phyloP scores from a whole-genome alignment of 805 yeast species.

The Candida nonsorbophila region DNA sequence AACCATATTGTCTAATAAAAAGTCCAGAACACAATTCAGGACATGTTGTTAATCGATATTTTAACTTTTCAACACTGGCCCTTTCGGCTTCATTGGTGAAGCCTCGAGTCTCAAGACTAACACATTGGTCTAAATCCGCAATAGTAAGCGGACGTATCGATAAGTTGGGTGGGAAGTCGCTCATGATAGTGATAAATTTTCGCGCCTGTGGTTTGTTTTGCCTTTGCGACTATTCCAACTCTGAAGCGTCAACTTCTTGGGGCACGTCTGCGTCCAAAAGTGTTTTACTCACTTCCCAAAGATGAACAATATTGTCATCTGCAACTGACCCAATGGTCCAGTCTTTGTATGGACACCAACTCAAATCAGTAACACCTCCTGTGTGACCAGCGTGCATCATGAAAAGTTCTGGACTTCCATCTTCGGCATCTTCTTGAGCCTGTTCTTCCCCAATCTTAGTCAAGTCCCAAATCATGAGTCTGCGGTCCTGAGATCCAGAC shows the following conservation, averaged over 20 bases:
- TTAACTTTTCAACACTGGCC: conserved; percentile 53
- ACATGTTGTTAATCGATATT: conserved; percentile 70
- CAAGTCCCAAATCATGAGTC: conserved; percentile 80
- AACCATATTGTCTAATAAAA: conserved; percentile 64
- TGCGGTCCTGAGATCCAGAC: conserved; percentile 70
- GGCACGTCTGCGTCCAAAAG: conserved; percentile 14
- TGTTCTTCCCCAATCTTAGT: conserved; percentile 79
- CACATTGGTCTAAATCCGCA: conserved; percentile 63
- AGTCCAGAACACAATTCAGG: conserved; percentile 91
- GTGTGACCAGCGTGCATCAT: conserved; percentile 95
- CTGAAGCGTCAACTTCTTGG: conserved; percentile 9
- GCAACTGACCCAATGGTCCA: conserved; percentile 70
- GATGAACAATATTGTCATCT: conserved; percentile 55
- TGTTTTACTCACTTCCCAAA: conserved; percentile 46
- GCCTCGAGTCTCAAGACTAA: conserved; percentile 58
- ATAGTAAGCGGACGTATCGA: conserved; percentile 70
- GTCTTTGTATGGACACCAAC: conserved; percentile 66
- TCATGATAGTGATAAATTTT: conserved; percentile 16
- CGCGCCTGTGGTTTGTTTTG: not conserved
- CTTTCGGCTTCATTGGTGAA: conserved; percentile 64
- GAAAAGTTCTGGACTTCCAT: conserved; percentile 81
- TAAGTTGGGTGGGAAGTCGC: conserved; percentile 43
- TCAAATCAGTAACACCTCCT: conserved; percentile 66
- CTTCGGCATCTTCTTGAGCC: conserved; percentile 81
- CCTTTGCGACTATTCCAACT: conserved; percentile 1